A percentile compares a stretch with the other conserved stretches of the same genome.
phyloP scores from a whole-genome alignment of 2,329 filamentous ascomycete genomes.

The Didymellaceae sp. region DNA sequence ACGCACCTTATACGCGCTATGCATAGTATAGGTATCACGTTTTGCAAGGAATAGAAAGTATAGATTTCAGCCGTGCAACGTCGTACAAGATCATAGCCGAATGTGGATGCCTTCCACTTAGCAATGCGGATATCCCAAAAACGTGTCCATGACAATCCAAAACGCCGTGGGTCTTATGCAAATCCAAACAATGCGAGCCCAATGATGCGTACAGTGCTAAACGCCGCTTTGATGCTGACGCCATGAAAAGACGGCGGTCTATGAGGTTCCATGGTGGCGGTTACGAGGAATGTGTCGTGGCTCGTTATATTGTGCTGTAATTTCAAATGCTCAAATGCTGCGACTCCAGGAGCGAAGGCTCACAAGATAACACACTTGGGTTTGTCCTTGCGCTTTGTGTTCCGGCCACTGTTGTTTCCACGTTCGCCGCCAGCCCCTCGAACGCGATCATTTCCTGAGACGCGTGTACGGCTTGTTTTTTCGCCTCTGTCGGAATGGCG shows the following conservation, averaged over 20 bases:
- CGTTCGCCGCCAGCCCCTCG: conserved; percentile 24
- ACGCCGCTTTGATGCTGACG: conserved; percentile 48
- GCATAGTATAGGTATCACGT: conserved; percentile 3
- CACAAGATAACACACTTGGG: conserved; percentile 47
- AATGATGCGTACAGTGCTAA: conserved; percentile 40
- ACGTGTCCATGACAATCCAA: conserved; percentile 33
- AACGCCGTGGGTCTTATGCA: conserved; percentile 44
- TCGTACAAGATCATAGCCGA: conserved; percentile 29
- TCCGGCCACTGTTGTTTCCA: conserved; percentile 22
- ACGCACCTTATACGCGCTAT: not conserved
- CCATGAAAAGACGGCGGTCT: conserved; percentile 38
- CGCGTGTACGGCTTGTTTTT: conserved; percentile 20
- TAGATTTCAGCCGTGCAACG: conserved; percentile 31
- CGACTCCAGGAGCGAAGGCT: conserved; percentile 17
- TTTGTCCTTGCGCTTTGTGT: conserved; percentile 33
- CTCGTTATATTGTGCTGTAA: conserved; percentile 36
- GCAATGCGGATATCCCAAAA: conserved; percentile 21
- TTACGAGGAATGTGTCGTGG: conserved; percentile 35
- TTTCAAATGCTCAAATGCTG: conserved; percentile 30
- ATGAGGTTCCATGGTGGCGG: conserved; percentile 36
- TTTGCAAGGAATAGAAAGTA: conserved; percentile 9
- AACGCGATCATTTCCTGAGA: conserved; percentile 26
- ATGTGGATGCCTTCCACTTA: conserved; percentile 22
- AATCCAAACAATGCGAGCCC: conserved; percentile 31
- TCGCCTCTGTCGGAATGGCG: conserved; percentile 25